Base-by-base conservation (phyloP, 768 basidiomycete species). In the Tricholoma matsutake region DNA sequence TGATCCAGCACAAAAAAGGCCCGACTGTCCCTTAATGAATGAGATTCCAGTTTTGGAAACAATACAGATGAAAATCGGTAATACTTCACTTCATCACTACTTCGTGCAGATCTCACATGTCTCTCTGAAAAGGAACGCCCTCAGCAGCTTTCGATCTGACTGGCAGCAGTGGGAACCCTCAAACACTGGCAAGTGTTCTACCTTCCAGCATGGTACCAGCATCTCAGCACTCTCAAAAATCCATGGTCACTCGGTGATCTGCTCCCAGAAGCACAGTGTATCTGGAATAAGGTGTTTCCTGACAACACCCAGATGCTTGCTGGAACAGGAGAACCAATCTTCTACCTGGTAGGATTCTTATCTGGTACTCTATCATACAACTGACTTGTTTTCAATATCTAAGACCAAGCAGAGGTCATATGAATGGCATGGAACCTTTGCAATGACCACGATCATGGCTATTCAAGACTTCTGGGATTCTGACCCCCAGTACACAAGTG, bases 211-310 rank as follows among this genome's bases (percentile, higher is more conserved):
- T 59, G 58, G 58, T 25, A 39, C 29, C 49, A 59, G 20, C 37
- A 53, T 54, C 31, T 41, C 1, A 51, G 59, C 20, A 54, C 59
- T 41, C 52, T 53, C 52, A 29, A 37, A 35, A 60, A 60, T 41
- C 52, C 53, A 41, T 60, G 59, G 59, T 41, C 28, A 6, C 51
- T 45, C 1, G 18, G 49, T 41, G 51, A 60, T 60, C 52, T 54
- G 22, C 22, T 60, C 25, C 34, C 22, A 51, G 51, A 53, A 41
- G 51, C 52, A 10, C 59, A 60, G 43, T 20, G 31, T 34, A 37
- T 54, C 41, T 60, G 59, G 59, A 25, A 60, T 53, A 18, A 53
- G 51, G 53, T 60, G 32, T 60, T 60, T 41, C 51, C 51, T 20
- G 10, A 32, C 51, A 60, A 39, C 11, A 25, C 53, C 32, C 59